Conservation (phyloP, 805 yeast species). For the Jamesozyma rosinii region DNA sequence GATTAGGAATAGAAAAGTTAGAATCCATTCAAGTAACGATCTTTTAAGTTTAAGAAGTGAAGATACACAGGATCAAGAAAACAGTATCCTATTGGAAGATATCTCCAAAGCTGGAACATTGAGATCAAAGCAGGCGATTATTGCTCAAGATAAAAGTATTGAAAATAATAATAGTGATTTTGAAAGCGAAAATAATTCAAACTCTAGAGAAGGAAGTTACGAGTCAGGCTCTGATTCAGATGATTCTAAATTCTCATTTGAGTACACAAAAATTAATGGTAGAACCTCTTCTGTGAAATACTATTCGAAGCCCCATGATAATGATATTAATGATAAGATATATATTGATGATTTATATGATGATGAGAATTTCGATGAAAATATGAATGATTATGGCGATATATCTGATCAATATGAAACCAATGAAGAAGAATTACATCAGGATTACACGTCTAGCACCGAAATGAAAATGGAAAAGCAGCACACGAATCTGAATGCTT, state of each 20-base stretch:
- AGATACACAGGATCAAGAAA: background rate
- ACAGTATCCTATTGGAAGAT: background rate
- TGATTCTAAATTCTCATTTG: slow-evolving; percentile 40
- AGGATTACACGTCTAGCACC: slow-evolving; percentile 22
- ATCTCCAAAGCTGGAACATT: slow-evolving; percentile 5
- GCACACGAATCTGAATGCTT: background rate
- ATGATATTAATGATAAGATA: slow-evolving; percentile 9
- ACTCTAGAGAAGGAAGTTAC: slow-evolving; percentile 4
- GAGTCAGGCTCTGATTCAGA: slow-evolving; percentile 14
- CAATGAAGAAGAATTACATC: background rate
- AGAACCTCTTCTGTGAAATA: slow-evolving; percentile 47
- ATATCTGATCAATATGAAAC: slow-evolving; percentile 14
- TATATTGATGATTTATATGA: slow-evolving; percentile 35
- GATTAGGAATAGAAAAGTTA: slow-evolving; percentile 21
- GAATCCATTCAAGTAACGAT: slow-evolving; percentile 27
- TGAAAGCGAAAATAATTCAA: background rate
- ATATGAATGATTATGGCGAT: slow-evolving; percentile 30
- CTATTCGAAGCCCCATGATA: slow-evolving; percentile 32
- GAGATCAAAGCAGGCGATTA: slow-evolving; percentile 1
- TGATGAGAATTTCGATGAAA: slow-evolving; percentile 36
- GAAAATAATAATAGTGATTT: slow-evolving; percentile 2
- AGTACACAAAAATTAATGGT: slow-evolving; percentile 37
- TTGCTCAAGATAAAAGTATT: background rate
- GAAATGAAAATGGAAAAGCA: slow-evolving; percentile 10
- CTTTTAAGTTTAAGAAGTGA: slow-evolving; percentile 5